These are phyloP conservation scores for Colletotrichum filicis DNA, from an alignment of 2,329 filamentous ascomycete genomes.

Conservation along the genomic window DNA sequence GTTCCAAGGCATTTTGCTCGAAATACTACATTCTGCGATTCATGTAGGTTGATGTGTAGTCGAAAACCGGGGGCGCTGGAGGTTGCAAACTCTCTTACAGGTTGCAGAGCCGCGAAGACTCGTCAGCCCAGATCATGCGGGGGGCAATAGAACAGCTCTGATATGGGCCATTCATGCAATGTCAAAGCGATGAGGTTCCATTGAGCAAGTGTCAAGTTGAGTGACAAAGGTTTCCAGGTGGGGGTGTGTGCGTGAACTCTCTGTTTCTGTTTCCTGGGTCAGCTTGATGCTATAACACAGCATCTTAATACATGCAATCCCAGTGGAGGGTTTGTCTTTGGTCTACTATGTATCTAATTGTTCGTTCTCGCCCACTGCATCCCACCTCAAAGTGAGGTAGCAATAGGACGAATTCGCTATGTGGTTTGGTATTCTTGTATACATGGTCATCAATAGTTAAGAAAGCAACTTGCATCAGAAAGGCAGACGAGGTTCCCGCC, in stretches of 20 bases:
- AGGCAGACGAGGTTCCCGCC: slow-evolving; percentile 4
- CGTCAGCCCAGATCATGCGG: no score
- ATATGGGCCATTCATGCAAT: background rate
- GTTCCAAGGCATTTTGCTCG: background rate
- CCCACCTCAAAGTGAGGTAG: background rate
- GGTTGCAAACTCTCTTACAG: no score
- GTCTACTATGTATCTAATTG: background rate
- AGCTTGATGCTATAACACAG: background rate
- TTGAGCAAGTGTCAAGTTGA: background rate
- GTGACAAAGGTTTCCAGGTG: background rate
- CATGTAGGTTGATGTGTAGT: background rate
- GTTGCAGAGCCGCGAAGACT: no score
- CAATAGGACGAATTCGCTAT: background rate
- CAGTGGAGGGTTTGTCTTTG: background rate
- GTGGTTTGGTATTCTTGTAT: background rate
- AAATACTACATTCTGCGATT: background rate
- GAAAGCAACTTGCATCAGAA: background rate
- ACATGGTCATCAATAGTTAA: background rate
- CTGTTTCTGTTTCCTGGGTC: background rate
- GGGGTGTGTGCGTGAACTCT: background rate
- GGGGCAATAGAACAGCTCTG: no score
- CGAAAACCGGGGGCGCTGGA: no score
- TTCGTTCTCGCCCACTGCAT: no score
- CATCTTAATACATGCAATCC: background rate
- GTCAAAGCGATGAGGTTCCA: background rate